phyloP scores from a whole-genome alignment of 2,329 filamentous ascomycete species.

The Hawksworthiomyces lignivorus region DNA sequence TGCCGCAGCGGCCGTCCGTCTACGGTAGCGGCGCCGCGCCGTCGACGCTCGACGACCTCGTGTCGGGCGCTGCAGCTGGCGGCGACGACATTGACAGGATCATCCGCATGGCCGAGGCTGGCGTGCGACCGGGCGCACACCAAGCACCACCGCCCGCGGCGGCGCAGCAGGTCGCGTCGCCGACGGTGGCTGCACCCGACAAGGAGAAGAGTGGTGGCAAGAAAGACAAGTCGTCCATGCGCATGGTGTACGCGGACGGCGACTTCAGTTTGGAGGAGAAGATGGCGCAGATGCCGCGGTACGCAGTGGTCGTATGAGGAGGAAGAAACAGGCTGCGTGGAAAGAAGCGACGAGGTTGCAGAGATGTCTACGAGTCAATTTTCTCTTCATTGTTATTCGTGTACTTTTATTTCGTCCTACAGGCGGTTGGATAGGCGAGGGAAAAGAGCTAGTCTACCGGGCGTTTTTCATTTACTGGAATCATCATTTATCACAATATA shows the following conservation, averaged over 20 bases:
- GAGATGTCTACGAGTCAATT: too few species aligned
- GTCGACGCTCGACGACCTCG: conserved; percentile 40
- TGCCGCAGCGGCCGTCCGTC: conserved; percentile 21
- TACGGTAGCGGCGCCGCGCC: conserved; percentile 24
- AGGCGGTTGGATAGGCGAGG: too few species aligned
- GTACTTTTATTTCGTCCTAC: too few species aligned
- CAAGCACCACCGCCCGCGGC: conserved; percentile 41
- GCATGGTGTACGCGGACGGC: conserved; percentile 76
- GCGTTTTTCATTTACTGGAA: too few species aligned
- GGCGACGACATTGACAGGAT: conserved; percentile 59
- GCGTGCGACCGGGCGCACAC: conserved; percentile 41
- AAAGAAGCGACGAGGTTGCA: too few species aligned
- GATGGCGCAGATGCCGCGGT: conserved; percentile 71
- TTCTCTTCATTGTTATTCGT: neutral
- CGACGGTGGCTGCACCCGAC: conserved; percentile 25
- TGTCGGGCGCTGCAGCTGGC: conserved; percentile 29
- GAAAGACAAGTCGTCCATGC: conserved; percentile 45
- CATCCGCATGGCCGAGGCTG: conserved; percentile 57
- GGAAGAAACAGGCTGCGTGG: too few species aligned
- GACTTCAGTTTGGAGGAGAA: conserved; percentile 81
- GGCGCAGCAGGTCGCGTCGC: too few species aligned
- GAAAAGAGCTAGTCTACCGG: too few species aligned
- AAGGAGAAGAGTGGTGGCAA: conserved; percentile 38
- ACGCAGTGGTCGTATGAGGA: conserved; percentile 36
- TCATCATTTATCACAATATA: too few species aligned